phyloP scores from a whole-genome alignment of 768 basidiomycete species.

The Leccinellum luteum region DNA sequence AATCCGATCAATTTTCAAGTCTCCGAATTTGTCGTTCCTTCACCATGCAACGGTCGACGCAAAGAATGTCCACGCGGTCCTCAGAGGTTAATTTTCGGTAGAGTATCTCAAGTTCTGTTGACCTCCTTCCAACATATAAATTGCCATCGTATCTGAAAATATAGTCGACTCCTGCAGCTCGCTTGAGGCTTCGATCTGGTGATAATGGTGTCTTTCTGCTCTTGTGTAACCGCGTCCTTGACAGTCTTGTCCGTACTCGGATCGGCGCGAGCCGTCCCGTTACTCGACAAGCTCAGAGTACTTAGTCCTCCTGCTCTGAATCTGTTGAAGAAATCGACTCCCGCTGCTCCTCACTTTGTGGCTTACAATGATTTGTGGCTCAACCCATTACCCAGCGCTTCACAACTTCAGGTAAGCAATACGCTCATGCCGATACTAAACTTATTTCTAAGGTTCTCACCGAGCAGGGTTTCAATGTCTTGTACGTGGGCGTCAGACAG shows the following conservation, averaged over 20 bases:
- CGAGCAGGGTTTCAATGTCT: conserved; percentile 35
- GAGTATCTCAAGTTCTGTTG: neutral
- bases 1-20: neutral
- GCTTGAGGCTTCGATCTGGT: neutral
- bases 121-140: conserved; percentile 16
- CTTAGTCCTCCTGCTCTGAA: conserved; percentile 26
- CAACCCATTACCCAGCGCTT: conserved; percentile 42
- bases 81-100: neutral
- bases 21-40: neutral
- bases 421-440: neutral
- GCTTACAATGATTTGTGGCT: conserved; percentile 42
- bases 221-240: neutral
- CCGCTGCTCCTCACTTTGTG: conserved; percentile 50
- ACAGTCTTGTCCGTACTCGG: conserved; percentile 12
- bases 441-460: neutral
- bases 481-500: conserved; percentile 18
- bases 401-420: conserved; percentile 40
- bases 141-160: neutral
- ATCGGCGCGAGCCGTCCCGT: conserved; percentile 14
- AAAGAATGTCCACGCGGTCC: neutral
- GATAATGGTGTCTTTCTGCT: conserved; percentile 19
- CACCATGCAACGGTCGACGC: neutral
- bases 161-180: conserved; percentile 1
- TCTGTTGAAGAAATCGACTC: conserved; percentile 18
- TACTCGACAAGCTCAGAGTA: conserved; percentile 18